Conservation (phyloP, 768 basidiomycete genomes). For the Auricularia auricula-judae region DNA sequence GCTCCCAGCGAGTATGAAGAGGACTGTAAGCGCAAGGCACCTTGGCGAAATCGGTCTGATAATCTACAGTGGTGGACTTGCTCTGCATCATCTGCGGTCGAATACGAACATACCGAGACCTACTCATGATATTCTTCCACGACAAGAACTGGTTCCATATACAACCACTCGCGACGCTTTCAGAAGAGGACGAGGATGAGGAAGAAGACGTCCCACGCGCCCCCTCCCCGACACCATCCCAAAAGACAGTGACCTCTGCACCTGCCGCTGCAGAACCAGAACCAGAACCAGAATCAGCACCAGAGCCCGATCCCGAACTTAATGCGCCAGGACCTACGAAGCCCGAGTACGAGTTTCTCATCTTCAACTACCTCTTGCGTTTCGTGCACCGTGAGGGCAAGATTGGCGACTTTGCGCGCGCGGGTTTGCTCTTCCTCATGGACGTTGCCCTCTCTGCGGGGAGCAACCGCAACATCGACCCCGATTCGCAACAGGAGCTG, state of each 20-base stretch:
- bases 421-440: slow-evolving; percentile 87
- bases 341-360: slow-evolving; percentile 87
- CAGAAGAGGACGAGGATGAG: slow-evolving; percentile 55
- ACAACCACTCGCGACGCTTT: slow-evolving; percentile 46
- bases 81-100: slow-evolving; percentile 88
- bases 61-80: slow-evolving; percentile 66
- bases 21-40: slow-evolving; percentile 48
- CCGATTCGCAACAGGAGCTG: slow-evolving; percentile 27
- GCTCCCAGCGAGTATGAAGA: slow-evolving; percentile 84
- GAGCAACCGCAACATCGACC: neutral
- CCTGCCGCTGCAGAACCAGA: slow-evolving; percentile 19
- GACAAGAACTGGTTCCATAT: slow-evolving; percentile 70
- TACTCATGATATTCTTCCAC: slow-evolving; percentile 96
- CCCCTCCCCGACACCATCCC: slow-evolving; percentile 53
- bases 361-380: slow-evolving; percentile 91
- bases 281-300: neutral
- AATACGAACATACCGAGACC: slow-evolving; percentile 77
- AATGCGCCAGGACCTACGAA: slow-evolving; percentile 32
- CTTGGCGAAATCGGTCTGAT: neutral
- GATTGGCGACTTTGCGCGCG: slow-evolving; percentile 87
- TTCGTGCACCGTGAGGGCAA: slow-evolving; percentile 91
- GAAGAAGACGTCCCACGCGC: slow-evolving; percentile 25
- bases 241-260: slow-evolving; percentile 43
- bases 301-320: slow-evolving; percentile 11
- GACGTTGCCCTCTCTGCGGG: slow-evolving; percentile 89